These are phyloP conservation scores for Yarrowia bubula DNA, from an alignment of 805 yeast species.

Conservation along the genomic window DNA sequence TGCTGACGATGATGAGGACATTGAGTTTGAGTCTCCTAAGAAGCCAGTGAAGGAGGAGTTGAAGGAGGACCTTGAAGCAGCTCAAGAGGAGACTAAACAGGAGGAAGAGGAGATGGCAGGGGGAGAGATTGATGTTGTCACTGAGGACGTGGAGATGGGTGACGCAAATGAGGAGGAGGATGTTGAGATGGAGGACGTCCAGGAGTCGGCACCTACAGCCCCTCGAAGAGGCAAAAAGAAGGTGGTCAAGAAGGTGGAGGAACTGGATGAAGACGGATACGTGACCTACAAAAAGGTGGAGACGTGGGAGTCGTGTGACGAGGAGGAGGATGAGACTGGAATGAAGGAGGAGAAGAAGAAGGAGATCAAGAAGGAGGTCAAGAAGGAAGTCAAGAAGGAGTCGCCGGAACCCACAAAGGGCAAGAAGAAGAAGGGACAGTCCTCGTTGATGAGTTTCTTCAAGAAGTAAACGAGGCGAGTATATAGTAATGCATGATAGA, in stretches of 20 bases:
- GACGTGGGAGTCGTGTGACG: slow-evolving; percentile 22
- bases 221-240: neutral
- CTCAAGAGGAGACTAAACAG: neutral
- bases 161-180: neutral
- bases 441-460: slow-evolving; percentile 23
- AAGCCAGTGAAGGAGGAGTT: neutral
- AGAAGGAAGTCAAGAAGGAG: slow-evolving; percentile 10
- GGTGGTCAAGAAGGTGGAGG: slow-evolving; percentile 6
- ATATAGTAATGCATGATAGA: neutral
- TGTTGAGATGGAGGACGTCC: slow-evolving; percentile 1
- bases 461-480: neutral
- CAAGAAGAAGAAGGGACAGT: slow-evolving; percentile 8
- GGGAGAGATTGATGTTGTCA: neutral
- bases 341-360: slow-evolving; percentile 4
- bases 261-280: slow-evolving; percentile 23
- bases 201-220: neutral
- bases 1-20: slow-evolving; percentile 2
- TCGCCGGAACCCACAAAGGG: neutral
- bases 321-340: slow-evolving; percentile 15
- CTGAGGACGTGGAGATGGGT: slow-evolving; percentile 9
- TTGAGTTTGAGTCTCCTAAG: neutral
- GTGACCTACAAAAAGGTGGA: slow-evolving; percentile 13
- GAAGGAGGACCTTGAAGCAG: neutral
- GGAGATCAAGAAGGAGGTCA: neutral
- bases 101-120: neutral